phyloP scores from a whole-genome alignment of 331 rosid species.

The Malus hybrid region DNA sequence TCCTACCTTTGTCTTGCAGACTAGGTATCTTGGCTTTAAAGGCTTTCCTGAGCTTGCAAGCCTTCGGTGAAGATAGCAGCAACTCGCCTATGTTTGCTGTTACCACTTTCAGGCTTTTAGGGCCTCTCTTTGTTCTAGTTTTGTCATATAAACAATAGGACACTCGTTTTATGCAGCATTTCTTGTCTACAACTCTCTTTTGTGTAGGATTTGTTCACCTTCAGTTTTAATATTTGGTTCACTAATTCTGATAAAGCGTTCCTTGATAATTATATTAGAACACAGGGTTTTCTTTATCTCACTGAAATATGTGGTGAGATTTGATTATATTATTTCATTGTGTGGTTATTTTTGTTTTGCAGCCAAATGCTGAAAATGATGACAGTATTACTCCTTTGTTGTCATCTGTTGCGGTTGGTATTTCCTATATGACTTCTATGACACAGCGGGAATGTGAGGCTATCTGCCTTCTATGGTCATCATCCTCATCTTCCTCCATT shows the following conservation, averaged over 20 bases:
- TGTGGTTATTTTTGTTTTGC: conserved; percentile 30
- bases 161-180: background rate
- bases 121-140: background rate
- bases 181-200: background rate
- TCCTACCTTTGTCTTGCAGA: background rate
- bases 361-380: conserved; percentile 91
- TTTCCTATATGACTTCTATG: too few relatives aligned
- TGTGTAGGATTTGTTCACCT: background rate
- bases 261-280: background rate
- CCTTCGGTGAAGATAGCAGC: background rate
- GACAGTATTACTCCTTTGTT: conserved; percentile 81
- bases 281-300: background rate
- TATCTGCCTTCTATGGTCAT: too few relatives aligned
- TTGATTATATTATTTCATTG: conserved; percentile 1
- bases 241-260: background rate
- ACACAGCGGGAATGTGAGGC: too few relatives aligned
- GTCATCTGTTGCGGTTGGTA: conserved; percentile 74
- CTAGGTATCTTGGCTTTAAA: background rate
- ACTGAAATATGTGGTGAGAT: background rate
- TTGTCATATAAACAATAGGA: background rate
- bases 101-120: background rate
- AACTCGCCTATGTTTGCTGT: background rate
- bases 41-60: background rate
- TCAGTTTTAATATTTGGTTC: background rate
- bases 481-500: too few relatives aligned